phyloP scores from a whole-genome alignment of 805 yeast genomes.

The Diddensiella santjacobensis region DNA sequence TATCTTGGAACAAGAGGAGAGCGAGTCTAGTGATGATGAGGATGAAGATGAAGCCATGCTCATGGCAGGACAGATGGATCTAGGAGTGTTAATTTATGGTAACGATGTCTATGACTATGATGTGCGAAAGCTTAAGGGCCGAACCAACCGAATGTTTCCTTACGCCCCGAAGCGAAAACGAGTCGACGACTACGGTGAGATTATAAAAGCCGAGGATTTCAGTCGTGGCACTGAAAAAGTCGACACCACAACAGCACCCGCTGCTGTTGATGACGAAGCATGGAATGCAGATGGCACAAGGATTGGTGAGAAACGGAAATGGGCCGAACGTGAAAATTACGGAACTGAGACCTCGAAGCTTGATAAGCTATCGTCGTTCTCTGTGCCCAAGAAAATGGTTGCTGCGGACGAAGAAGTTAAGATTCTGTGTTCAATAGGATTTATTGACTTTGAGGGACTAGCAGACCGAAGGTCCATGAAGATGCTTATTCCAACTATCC shows the following conservation, averaged over 20 bases:
- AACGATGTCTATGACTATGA: slow-evolving; percentile 48
- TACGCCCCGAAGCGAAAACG: slow-evolving; percentile 54
- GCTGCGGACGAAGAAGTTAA: slow-evolving; percentile 36
- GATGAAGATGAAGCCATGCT: slow-evolving; percentile 29
- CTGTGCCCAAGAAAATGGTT: slow-evolving; percentile 46
- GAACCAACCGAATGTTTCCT: slow-evolving; percentile 68
- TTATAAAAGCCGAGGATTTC: slow-evolving; percentile 63
- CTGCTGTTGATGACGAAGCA: slow-evolving; percentile 17
- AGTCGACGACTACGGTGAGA: slow-evolving; percentile 84
- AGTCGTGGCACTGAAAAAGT: slow-evolving; percentile 32
- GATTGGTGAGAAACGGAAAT: slow-evolving; percentile 36
- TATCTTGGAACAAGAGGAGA: slow-evolving; percentile 36
- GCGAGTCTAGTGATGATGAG: slow-evolving; percentile 26
- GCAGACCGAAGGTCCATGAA: slow-evolving; percentile 80
- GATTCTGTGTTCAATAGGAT: slow-evolving; percentile 68
- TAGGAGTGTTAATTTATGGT: slow-evolving; percentile 28
- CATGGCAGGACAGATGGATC: slow-evolving; percentile 26
- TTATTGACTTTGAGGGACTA: slow-evolving; percentile 75
- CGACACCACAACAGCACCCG: neutral
- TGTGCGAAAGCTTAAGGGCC: slow-evolving; percentile 41
- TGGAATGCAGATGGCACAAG: slow-evolving; percentile 21
- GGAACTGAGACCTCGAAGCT: slow-evolving; percentile 42
- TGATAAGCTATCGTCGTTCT: slow-evolving; percentile 43
- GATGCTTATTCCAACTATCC: slow-evolving; percentile 70
- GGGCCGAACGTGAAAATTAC: slow-evolving; percentile 26